phyloP scores from a whole-genome alignment of 805 yeast genomes.

The Saccharomycopsis fodiens region DNA sequence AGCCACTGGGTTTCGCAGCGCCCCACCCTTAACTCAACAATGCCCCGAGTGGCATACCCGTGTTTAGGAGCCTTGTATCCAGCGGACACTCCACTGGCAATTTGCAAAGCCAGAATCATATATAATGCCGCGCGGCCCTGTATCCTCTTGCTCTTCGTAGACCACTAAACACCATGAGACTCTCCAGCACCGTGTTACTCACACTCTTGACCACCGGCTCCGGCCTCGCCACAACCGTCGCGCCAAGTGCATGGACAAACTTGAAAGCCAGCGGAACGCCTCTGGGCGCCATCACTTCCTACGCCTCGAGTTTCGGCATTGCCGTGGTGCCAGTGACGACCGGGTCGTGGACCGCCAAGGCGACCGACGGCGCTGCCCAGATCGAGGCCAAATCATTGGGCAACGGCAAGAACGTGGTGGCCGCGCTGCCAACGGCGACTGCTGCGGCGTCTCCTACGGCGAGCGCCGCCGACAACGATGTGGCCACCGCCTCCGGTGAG shows the following conservation, averaged over 20 bases:
- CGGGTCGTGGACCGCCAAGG: conserved; percentile 26
- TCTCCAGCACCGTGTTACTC: neutral
- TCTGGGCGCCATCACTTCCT: conserved; percentile 31
- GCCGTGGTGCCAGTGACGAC: conserved; percentile 31
- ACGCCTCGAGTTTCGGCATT: conserved; percentile 34
- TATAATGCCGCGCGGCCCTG: no score
- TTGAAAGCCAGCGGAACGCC: conserved; percentile 34
- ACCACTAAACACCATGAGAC: neutral
- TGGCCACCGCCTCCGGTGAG: neutral
- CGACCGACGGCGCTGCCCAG: conserved; percentile 17
- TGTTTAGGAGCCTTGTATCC: neutral
- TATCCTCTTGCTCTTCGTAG: no score
- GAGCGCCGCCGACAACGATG: neutral
- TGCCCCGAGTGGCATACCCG: neutral
- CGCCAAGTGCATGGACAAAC: conserved; percentile 29
- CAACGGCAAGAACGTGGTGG: conserved; percentile 5
- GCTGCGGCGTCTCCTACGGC: no score
- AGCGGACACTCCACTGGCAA: neutral
- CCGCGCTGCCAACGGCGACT: neutral
- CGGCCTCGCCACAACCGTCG: conserved; percentile 3
- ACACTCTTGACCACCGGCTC: neutral
- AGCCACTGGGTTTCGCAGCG: neutral
- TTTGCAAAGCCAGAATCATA: no score
- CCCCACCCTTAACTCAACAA: neutral
- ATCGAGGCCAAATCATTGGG: conserved; percentile 19